These are phyloP conservation scores for Dothistroma pini DNA, from an alignment of 2,329 filamentous ascomycete genomes.

Conservation along the genomic window DNA sequence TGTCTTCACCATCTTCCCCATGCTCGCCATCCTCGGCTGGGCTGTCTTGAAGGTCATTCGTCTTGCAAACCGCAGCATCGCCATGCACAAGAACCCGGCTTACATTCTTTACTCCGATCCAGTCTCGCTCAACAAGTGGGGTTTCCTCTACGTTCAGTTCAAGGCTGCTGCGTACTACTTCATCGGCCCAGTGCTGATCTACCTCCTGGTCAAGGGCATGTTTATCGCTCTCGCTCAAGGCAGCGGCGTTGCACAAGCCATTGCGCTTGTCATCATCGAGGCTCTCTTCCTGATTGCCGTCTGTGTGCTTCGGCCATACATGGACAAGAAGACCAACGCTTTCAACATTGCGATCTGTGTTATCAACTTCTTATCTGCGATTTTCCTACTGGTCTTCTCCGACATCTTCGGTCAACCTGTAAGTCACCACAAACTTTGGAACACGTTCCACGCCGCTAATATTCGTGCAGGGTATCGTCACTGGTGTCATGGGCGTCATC, in stretches of 20 bases:
- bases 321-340: conserved; percentile 97
- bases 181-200: conserved; percentile 73
- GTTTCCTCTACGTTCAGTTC: conserved; percentile 96
- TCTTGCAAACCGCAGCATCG: conserved; percentile 81
- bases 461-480: conserved; percentile 61
- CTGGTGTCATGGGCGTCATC: conserved; percentile 81
- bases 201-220: conserved; percentile 82
- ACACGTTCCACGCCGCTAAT: neutral
- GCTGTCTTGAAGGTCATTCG: conserved; percentile 85
- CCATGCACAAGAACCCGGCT: conserved; percentile 92
- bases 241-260: conserved; percentile 67
- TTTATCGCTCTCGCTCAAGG: conserved; percentile 80
- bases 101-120: conserved; percentile 97
- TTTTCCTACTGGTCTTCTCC: conserved; percentile 87
- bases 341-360: conserved; percentile 92
- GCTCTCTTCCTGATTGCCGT: conserved; percentile 71
- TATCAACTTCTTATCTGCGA: conserved; percentile 84
- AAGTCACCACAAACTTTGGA: conserved; percentile 34
- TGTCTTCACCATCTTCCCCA: conserved; percentile 81
- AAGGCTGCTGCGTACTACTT: conserved; percentile 95
- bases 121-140: conserved; percentile 94
- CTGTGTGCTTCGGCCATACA: conserved; percentile 84
- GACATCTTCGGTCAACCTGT: conserved; percentile 78
- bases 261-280: conserved; percentile 81
- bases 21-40: conserved; percentile 75